Evolutionary conservation across 2,329 filamentous ascomycete genomes (phyloP).

Genomic region (Herpotrichia juniperi): DNA sequence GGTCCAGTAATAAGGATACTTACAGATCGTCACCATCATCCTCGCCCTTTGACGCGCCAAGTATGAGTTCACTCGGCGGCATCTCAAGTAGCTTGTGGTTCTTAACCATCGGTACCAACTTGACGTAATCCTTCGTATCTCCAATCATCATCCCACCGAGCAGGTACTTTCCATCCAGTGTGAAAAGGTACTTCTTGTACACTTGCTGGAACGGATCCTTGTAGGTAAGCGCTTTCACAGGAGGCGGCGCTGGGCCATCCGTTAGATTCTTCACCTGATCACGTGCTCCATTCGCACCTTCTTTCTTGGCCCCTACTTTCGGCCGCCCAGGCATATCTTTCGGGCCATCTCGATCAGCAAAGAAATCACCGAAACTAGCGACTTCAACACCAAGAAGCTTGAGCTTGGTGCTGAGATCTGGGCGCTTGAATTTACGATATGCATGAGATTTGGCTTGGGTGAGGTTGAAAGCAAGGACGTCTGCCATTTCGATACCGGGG

Average conservation of each 20-base stretch:
- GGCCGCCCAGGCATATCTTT: conserved; percentile 70
- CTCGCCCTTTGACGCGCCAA: conserved; percentile 75
- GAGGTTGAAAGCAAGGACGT: conserved; percentile 88
- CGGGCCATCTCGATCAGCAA: conserved; percentile 84
- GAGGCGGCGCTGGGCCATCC: conserved; percentile 61
- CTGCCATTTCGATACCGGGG: conserved; percentile 90
- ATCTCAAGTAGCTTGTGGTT: conserved; percentile 79
- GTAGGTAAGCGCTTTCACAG: conserved; percentile 85
- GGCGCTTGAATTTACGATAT: conserved; percentile 74
- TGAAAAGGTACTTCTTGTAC: conserved; percentile 95
- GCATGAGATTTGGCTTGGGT: conserved; percentile 78
- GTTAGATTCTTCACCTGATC: conserved; percentile 60
- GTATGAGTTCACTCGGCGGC: conserved; percentile 80
- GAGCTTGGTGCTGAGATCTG: conserved; percentile 88
- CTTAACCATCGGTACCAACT: conserved; percentile 86
- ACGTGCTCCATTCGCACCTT: conserved; percentile 42
- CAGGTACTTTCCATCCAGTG: conserved; percentile 84
- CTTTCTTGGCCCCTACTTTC: conserved; percentile 54
- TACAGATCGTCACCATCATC: conserved; percentile 78
- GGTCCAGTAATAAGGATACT: conserved; percentile 37
- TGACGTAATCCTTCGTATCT: conserved; percentile 88
- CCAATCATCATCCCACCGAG: conserved; percentile 98
- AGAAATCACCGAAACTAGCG: conserved; percentile 92
- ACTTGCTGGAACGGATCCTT: conserved; percentile 86
- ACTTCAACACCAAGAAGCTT: conserved; percentile 91